phyloP scores from a whole-genome alignment of 768 basidiomycete species.

The Boletus rufocinnamomeus region DNA sequence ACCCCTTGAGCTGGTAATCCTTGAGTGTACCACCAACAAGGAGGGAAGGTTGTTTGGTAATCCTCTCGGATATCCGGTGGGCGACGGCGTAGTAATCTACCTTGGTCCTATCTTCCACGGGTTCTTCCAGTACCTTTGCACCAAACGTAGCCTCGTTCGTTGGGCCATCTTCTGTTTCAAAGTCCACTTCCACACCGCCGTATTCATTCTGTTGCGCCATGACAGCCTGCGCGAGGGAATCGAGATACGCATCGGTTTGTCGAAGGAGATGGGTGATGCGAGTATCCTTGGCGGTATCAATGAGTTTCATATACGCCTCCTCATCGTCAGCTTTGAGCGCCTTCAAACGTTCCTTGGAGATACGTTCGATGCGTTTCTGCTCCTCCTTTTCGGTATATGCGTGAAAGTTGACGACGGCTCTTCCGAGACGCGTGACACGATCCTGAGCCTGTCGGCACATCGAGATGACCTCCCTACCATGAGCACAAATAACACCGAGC shows the following conservation, averaged over 20 bases:
- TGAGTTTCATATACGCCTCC: constrained; percentile 99
- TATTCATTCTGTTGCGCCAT: constrained; percentile 85
- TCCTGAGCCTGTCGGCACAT: constrained; percentile 66
- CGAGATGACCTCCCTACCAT: constrained; percentile 75
- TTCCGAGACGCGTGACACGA: constrained; percentile 64
- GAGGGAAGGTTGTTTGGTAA: constrained; percentile 70
- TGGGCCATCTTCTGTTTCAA: constrained; percentile 69
- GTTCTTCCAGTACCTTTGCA: constrained; percentile 68
- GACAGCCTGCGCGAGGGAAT: constrained; percentile 93
- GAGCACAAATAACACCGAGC: constrained; percentile 79
- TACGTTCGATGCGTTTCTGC: constrained; percentile 92
- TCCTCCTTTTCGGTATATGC: constrained; percentile 94
- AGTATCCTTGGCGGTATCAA: constrained; percentile 98
- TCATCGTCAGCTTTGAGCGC: constrained; percentile 98
- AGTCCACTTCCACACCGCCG: constrained; percentile 41
- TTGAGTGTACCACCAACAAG: constrained; percentile 89
- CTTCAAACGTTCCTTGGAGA: constrained; percentile 96
- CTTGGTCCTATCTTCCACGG: constrained; percentile 63
- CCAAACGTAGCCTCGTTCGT: constrained; percentile 91
- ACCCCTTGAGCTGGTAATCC: constrained; percentile 91
- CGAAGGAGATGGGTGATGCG: constrained; percentile 94
- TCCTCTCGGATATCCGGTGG: constrained; percentile 86
- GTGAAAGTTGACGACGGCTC: constrained; percentile 83
- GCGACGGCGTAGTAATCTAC: constrained; percentile 97
- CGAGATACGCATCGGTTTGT: constrained; percentile 94